A percentile compares a stretch with the other conserved stretches of the same genome.
phyloP scores from a whole-genome alignment of 768 basidiomycete species.

The Tulasnella sp. region DNA sequence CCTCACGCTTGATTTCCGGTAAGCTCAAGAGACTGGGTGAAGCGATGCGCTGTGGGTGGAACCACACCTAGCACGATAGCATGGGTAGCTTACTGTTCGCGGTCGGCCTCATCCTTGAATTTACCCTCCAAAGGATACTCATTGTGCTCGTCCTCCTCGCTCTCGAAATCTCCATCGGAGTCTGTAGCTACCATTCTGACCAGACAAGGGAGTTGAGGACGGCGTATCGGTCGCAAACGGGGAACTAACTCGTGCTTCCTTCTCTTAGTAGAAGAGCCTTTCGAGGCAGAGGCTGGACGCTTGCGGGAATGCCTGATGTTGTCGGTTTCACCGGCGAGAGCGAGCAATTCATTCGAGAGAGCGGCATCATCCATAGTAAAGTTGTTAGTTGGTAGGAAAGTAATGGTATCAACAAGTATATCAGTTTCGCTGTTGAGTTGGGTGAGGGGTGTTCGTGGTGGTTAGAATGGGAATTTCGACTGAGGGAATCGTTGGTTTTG shows the following conservation, averaged over 20 bases:
- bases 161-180: constrained; percentile 48
- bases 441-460: too few species aligned
- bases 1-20: constrained; percentile 84
- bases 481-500: too few species aligned
- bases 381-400: neutral
- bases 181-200: constrained; percentile 21
- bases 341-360: constrained; percentile 27
- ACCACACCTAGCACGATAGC: neutral
- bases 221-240: constrained; percentile 29
- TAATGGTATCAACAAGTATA: too few species aligned
- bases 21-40: constrained; percentile 53
- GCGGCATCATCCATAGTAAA: constrained; percentile 22
- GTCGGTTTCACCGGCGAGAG: constrained; percentile 26
- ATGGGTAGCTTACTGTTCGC: constrained; percentile 49
- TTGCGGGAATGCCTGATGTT: constrained; percentile 19
- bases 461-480: too few species aligned
- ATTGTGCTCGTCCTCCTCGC: constrained; percentile 47
- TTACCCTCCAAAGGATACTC: constrained; percentile 87
- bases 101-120: constrained; percentile 74
- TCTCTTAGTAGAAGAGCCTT: constrained; percentile 35
- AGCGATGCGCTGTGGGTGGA: constrained; percentile 1
- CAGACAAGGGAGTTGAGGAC: too few species aligned
- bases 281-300: constrained; percentile 16
- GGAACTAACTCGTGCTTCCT: constrained; percentile 57
- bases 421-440: too few species aligned